phyloP scores from a whole-genome alignment of 139 green algal genomes.

The Chlamydomonas eustigma region DNA sequence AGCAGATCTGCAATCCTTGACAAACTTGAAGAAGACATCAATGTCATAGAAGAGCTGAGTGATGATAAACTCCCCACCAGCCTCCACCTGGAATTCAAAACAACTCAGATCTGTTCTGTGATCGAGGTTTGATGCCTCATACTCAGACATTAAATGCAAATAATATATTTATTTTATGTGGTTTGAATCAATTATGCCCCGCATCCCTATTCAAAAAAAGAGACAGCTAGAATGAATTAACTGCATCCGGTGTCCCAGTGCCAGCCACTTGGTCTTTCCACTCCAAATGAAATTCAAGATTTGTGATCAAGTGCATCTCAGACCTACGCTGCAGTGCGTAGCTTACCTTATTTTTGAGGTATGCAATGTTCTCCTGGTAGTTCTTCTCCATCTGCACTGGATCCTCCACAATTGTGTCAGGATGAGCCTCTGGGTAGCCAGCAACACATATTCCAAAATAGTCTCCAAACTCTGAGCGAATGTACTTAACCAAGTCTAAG shows the following conservation, averaged over 20 bases:
- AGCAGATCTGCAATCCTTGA: conserved; percentile 55
- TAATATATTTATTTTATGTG: too few species aligned
- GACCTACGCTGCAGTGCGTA: too few species aligned
- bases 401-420: conserved; percentile 86
- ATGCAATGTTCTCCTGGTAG: conserved; percentile 84
- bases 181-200: too few species aligned
- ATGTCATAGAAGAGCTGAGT: conserved; percentile 96
- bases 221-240: too few species aligned
- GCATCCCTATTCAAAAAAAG: too few species aligned
- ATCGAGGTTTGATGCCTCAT: too few species aligned
- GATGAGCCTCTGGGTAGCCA: conserved; percentile 95
- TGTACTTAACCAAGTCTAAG: conserved; percentile 94
- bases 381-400: conserved; percentile 58
- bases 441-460: conserved; percentile 93
- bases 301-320: too few species aligned
- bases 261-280: too few species aligned
- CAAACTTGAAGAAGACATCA: conserved; percentile 76
- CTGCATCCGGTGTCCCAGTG: too few species aligned
- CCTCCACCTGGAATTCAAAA: conserved; percentile 69
- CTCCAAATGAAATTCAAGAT: too few species aligned
- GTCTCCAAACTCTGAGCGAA: conserved; percentile 82
- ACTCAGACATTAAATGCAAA: too few species aligned
- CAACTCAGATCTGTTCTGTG: too few species aligned
- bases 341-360: conserved; percentile 95
- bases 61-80: conserved; percentile 89